Evolutionary conservation across 441 rosid genomes (phyloP).

Genomic region (Erodium moschatum): DNA sequence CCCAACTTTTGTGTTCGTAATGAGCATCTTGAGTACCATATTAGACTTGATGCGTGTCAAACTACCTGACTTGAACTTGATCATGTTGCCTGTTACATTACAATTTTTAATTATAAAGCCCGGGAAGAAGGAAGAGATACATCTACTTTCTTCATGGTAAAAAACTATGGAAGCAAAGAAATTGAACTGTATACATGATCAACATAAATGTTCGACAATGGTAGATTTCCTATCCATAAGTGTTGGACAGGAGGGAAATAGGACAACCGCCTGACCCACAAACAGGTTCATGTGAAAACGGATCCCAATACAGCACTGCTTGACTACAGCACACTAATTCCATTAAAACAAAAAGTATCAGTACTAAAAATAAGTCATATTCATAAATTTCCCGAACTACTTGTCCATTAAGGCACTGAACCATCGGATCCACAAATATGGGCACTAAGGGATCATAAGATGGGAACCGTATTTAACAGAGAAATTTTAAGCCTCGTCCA

Average conservation of each 20-base stretch:
- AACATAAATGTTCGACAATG: background rate
- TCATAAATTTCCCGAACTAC: background rate
- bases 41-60: constrained; percentile 46
- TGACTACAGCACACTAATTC: background rate
- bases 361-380: background rate
- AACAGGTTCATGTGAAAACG: background rate
- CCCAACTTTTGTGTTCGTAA: constrained; percentile 80
- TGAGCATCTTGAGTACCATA: constrained; percentile 66
- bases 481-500: background rate
- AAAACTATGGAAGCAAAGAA: background rate
- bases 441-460: background rate
- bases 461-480: background rate
- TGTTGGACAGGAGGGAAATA: background rate
- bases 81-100: constrained; percentile 62
- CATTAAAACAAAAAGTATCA: background rate
- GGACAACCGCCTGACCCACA: background rate
- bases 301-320: background rate
- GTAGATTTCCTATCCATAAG: background rate
- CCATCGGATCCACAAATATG: background rate
- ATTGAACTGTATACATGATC: background rate
- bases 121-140: background rate
- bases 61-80: constrained; percentile 69
- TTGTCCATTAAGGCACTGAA: background rate
- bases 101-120: background rate
- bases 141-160: background rate